Evolutionary conservation across 495 filamentous ascomycete species (phyloP), one percentile per base, ranked within the genome.

Genomic region (Aspergillus leporis): DNA sequence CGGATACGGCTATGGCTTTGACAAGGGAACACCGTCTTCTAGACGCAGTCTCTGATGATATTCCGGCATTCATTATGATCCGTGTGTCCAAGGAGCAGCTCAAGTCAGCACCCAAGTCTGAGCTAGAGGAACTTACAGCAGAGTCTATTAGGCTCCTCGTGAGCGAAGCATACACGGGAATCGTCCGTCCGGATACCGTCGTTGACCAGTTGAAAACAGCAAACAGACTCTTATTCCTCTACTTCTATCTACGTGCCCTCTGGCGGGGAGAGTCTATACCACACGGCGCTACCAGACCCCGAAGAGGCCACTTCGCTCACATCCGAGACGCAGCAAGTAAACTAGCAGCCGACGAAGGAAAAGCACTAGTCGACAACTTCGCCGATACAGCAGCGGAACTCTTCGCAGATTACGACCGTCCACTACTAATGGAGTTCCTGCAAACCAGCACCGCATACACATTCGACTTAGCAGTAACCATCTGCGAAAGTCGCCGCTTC

Each of bases 81-180:
- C 87, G 93, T 3, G 88, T 98, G 5, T 87, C 89, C 2, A 86
- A 87, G 57, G 82, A 87, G 31, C 86, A 91, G 53, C 70, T 90
- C 59, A 81, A 79, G 53, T 82, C 78, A 9, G 90, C 91, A 32
- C 76, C 85, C 0, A 76, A 83, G 2, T 72, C 77, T 2, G 90
- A 96, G 57, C 81, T 98, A 6, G 89, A 92, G 66, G 83, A 88
- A 61, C 73, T 85, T 5, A 92, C 90, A 5, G 80, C 84, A 2
- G 93, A 98, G 67, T 86, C 92, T 7, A 90, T 96, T 53, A 83
- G 82, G 13, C 80, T 98, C 19, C 87, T 98, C 19, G 92, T 93
- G n/a, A 83, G 90, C 30, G 94, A 97, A 73, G 92, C 92, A 9
- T 86, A 90, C 53, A 89, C 92, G 48, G 94, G 94, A 1, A 87